A percentile compares a stretch with the other conserved stretches of the same genome.
These are phyloP conservation scores for Thielaviopsis populi DNA, from an alignment of 2,329 filamentous ascomycete genomes.

Conservation along the genomic window DNA sequence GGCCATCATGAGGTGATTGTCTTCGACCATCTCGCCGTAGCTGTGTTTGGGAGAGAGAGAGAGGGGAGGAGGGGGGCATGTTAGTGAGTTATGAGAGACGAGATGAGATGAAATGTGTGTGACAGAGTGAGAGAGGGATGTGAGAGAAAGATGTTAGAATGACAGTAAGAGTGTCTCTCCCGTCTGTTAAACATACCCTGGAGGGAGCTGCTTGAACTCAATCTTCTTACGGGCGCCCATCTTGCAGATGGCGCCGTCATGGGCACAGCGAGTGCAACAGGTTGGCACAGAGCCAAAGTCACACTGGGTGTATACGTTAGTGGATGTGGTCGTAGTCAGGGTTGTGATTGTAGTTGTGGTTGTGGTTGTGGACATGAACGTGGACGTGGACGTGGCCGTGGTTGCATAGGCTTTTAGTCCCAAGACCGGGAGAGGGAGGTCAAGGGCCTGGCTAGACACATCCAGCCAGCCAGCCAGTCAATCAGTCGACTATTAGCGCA, in stretches of 20 bases:
- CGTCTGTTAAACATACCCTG: slow-evolving; percentile 42
- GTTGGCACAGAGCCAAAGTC: slow-evolving; percentile 3
- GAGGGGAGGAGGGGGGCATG: neutral
- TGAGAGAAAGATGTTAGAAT: no score
- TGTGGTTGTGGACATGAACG: no score
- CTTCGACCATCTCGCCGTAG: slow-evolving; percentile 50
- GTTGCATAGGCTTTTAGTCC: no score
- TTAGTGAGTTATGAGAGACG: neutral
- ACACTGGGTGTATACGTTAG: slow-evolving; percentile 8
- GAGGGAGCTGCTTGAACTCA: slow-evolving; percentile 51
- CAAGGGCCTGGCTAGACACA: neutral
- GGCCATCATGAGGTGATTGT: slow-evolving; percentile 49
- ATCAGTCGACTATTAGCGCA: slow-evolving; percentile 19
- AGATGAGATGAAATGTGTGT: neutral
- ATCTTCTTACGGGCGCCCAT: slow-evolving; percentile 50
- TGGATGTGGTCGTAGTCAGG: neutral
- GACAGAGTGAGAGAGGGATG: neutral
- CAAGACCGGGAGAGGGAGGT: no score
- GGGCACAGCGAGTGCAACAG: slow-evolving; percentile 47
- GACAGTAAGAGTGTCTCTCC: no score
- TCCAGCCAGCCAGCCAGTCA: neutral
- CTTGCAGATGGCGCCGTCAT: slow-evolving; percentile 49
- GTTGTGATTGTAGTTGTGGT: no score
- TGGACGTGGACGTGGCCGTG: no score
- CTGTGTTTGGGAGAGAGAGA: no score